phyloP scores from a whole-genome alignment of 805 yeast species.

The Torulaspora maleeae region DNA sequence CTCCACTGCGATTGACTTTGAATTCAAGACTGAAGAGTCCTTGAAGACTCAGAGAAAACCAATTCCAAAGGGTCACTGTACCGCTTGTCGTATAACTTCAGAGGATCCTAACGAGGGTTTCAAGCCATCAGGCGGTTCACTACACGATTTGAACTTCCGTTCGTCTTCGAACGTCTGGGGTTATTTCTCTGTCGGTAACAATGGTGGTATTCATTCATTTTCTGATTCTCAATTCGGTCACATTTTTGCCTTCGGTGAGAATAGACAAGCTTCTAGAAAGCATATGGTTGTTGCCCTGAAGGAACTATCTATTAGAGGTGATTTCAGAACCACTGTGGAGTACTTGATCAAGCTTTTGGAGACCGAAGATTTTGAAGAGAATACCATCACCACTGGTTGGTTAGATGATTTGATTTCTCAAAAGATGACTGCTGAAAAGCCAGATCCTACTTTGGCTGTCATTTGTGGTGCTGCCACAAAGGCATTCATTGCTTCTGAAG shows the following conservation, averaged over 20 bases:
- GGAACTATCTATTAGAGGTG: constrained; percentile 96
- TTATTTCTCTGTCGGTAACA: constrained; percentile 93
- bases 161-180: constrained; percentile 99
- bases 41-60: constrained; percentile 84
- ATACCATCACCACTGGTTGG: constrained; percentile 98
- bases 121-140: constrained; percentile 96
- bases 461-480: constrained; percentile 98
- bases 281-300: constrained; percentile 98
- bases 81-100: constrained; percentile 98
- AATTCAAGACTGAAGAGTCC: constrained; percentile 69
- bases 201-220: constrained; percentile 95
- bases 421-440: constrained; percentile 94
- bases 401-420: constrained; percentile 91
- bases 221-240: constrained; percentile 99
- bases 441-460: constrained; percentile 85
- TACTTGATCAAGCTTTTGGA: constrained; percentile 91
- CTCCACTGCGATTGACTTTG: constrained; percentile 84
- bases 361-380: constrained; percentile 93
- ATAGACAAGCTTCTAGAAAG: constrained; percentile 94
- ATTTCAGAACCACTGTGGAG: constrained; percentile 96
- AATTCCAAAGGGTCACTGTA: constrained; percentile 95
- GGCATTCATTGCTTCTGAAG: constrained; percentile 76
- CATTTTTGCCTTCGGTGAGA: constrained; percentile 98
- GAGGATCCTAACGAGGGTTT: constrained; percentile 99
- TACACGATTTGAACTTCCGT: constrained; percentile 94